Percentiles rank a stretch among this genome's conserved stretches.
These are phyloP conservation scores for Aspergillus brunneoviolaceus DNA, from an alignment of 2,329 filamentous ascomycete genomes.

Conservation along the genomic window DNA sequence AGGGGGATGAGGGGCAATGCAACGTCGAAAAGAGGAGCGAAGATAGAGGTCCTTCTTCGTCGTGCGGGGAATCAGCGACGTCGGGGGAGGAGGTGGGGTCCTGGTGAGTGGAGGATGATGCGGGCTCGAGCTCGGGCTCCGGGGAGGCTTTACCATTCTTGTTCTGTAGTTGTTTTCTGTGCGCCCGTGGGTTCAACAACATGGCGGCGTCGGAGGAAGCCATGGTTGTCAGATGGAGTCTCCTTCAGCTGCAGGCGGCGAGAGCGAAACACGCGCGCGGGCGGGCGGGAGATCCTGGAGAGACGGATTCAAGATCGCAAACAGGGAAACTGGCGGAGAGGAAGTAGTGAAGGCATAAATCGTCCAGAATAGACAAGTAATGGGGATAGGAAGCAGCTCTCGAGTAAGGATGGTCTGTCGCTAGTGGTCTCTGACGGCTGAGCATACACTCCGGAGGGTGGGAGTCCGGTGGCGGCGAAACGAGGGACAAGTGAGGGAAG, in stretches of 20 bases:
- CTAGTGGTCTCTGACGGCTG: not conserved
- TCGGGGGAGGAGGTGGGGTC: constrained; percentile 5
- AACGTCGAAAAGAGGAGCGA: constrained; percentile 15
- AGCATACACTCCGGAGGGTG: constrained; percentile 3
- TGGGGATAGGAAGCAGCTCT: not conserved
- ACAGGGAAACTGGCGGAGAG: not conserved
- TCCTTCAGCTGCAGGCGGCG: not conserved
- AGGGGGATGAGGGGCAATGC: constrained; percentile 9
- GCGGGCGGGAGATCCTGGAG: not conserved
- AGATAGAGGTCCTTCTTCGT: constrained; percentile 16
- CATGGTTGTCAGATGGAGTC: constrained; percentile 27
- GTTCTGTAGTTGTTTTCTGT: constrained; percentile 36
- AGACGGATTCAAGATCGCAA: constrained; percentile 3
- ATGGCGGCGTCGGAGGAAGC: constrained; percentile 43
- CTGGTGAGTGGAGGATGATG: constrained; percentile 3
- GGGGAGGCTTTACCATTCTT: constrained; percentile 36
- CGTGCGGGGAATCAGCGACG: not conserved
- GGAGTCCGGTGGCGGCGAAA: not conserved
- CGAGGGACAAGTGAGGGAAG: constrained; percentile 2
- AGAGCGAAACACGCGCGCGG: constrained; percentile 10
- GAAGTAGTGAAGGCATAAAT: too few relatives aligned
- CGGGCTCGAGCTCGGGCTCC: constrained; percentile 7
- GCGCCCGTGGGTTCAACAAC: constrained; percentile 45
- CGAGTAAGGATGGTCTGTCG: not conserved
- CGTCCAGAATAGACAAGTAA: not conserved